These are phyloP conservation scores for Rubus idaeus DNA, from an alignment of 306 rosid species.

Conservation along the genomic window DNA sequence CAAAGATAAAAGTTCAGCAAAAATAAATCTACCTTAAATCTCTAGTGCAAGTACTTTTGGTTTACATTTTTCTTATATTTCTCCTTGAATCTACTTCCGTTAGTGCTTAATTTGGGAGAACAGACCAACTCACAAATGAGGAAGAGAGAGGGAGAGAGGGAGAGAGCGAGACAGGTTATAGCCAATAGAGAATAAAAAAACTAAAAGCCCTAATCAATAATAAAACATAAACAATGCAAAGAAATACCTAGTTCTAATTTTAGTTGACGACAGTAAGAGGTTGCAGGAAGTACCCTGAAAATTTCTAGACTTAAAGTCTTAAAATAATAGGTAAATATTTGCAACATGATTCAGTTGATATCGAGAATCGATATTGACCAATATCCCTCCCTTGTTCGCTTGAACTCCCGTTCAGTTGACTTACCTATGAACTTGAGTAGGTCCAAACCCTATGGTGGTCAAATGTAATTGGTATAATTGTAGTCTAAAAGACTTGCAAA, in stretches of 20 bases:
- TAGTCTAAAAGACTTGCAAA: not conserved
- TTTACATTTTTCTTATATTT: not conserved
- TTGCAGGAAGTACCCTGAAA: not conserved
- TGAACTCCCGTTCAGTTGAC: not conserved
- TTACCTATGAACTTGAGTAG: not conserved
- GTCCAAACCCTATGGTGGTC: not conserved
- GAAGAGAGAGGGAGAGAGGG: not conserved
- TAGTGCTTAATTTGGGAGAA: constrained; percentile 1
- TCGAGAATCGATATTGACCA: not conserved
- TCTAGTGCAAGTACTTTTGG: not conserved
- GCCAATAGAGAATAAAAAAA: not conserved
- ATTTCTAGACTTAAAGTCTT: not conserved
- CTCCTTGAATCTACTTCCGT: not conserved
- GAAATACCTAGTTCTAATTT: not conserved
- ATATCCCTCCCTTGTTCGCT: not conserved
- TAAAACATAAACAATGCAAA: not conserved
- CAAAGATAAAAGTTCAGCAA: not conserved
- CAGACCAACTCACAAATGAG: not conserved
- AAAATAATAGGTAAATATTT: not conserved
- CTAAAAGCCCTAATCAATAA: not conserved
- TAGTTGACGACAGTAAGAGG: not conserved
- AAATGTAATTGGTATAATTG: not conserved
- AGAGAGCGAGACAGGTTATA: not conserved
- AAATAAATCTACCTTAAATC: not conserved
- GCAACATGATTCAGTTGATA: not conserved